phyloP scores from a whole-genome alignment of 495 filamentous ascomycete genomes.

The Apodospora peruviana region DNA sequence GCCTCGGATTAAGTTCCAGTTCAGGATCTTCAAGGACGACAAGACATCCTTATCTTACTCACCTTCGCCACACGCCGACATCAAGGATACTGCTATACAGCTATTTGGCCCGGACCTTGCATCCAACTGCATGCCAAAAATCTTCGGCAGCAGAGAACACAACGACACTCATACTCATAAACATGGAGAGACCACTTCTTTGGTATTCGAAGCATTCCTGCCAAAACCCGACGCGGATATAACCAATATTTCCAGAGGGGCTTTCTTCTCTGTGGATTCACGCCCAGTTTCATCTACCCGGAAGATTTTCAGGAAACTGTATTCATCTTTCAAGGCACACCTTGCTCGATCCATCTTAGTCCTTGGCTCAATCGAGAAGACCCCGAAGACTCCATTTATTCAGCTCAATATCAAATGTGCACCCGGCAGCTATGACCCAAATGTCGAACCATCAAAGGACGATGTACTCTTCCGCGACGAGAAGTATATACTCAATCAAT shows the following conservation, averaged over 20 bases:
- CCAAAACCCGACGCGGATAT: conserved; percentile 47
- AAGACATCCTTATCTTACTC: conserved; percentile 68
- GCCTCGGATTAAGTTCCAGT: conserved; percentile 54
- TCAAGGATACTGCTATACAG: conserved; percentile 64
- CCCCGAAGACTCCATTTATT: conserved; percentile 63
- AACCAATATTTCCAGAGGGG: conserved; percentile 52
- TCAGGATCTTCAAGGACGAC: conserved; percentile 62
- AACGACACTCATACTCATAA: no score
- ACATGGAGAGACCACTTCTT: no score
- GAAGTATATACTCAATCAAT: conserved; percentile 38
- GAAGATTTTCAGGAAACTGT: conserved; percentile 63
- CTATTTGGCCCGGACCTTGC: conserved; percentile 63
- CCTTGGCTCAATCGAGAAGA: neutral
- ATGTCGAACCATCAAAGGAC: conserved; percentile 87
- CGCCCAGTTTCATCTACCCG: conserved; percentile 62
- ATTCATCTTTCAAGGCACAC: conserved; percentile 30
- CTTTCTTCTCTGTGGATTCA: conserved; percentile 72
- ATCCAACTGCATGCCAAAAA: conserved; percentile 38
- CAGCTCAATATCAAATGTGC: conserved; percentile 69
- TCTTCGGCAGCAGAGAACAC: no score
- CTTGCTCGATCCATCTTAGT: conserved; percentile 3
- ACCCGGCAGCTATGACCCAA: conserved; percentile 71
- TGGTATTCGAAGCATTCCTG: conserved; percentile 49
- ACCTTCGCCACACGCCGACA: conserved; percentile 46
- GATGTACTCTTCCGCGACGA: conserved; percentile 74